Evolutionary conservation across 176 grass and related monocot species (phyloP), one percentile per base, ranked within the genome.

Genomic region (Musa troglodytarum): DNA sequence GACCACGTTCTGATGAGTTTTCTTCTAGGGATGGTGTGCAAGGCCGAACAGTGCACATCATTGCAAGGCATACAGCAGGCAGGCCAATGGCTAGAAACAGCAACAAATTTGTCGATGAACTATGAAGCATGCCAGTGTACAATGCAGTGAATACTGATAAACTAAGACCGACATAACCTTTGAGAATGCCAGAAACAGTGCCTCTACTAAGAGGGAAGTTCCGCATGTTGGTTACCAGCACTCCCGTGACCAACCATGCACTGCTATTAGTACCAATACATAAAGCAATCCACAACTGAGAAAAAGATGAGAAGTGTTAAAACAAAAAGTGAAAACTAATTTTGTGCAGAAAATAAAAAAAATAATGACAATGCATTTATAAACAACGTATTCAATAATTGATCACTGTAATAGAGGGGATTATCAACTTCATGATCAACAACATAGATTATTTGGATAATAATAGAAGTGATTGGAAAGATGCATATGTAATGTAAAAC

Each of bases 241-340:
- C 88, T 2, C 83, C 90, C 21, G 95, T 98, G 55, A 86, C 88
- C 67, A 93, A 78, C 95, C 95, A 98, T 78, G 95, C 90, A 50
- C 90, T 89, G 84, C 95, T 98, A 80, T 98, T 98, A 10, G 95
- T 93, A 24, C 79, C 95, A 25, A 98, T 86, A 78, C 95, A 98
- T 65, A 98, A 79, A 56, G 95, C 88, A 69, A 98, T 66, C 69
- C 86, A 98, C 49, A 98, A 81, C 95, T 98, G 95, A 54, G 21
- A 67, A 19, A 65, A 54, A 63, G 74, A 13, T 64, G 54, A 68
- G 25, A 80, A 55, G 58, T 49, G 80, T 43, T 11, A 57, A 74
- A 69, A 15, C 7, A 80, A 16, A 62, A 50, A 73, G 13, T 43
- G 34, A 43, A 4, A 76, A 25, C 16, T 72, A 73, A 6, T 61